phyloP scores from a whole-genome alignment of 2,329 filamentous ascomycete genomes.

The Ophiocordyceps camponoti-saundersi region DNA sequence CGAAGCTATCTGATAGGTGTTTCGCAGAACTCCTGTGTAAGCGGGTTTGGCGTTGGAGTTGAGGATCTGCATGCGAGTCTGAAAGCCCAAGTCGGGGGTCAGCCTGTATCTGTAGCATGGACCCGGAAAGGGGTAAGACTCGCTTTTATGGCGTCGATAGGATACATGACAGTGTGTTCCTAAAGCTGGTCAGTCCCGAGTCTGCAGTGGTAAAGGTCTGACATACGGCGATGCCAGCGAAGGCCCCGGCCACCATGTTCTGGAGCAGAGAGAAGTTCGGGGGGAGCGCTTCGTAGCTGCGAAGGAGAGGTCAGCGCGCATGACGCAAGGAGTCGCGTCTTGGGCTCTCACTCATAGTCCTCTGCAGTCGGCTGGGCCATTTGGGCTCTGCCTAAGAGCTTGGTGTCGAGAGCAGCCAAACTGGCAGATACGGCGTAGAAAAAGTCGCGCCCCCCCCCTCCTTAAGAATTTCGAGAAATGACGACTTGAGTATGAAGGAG shows the following conservation, averaged over 20 bases:
- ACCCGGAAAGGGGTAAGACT: constrained; percentile 3
- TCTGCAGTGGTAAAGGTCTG: not conserved
- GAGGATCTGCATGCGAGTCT: constrained; percentile 98
- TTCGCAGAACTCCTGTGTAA: constrained; percentile 81
- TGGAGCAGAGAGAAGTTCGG: constrained; percentile 86
- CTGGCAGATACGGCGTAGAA: constrained; percentile 19
- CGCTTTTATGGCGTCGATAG: constrained; percentile 95
- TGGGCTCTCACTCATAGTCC: constrained; percentile 43
- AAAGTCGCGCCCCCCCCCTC: not conserved
- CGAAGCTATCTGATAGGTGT: constrained; percentile 79
- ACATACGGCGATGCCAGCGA: constrained; percentile 85
- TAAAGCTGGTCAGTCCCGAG: constrained; percentile 19
- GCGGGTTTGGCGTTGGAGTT: constrained; percentile 66
- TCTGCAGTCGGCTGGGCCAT: constrained; percentile 54
- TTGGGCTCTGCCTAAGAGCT: constrained; percentile 44
- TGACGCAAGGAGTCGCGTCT: not conserved
- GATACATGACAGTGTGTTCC: constrained; percentile 99
- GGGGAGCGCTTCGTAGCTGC: constrained; percentile 81
- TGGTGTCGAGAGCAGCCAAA: constrained; percentile 45
- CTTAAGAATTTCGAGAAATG: too few species aligned
- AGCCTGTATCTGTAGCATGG: not conserved
- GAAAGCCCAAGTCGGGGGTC: constrained; percentile 1
- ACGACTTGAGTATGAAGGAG: too few species aligned
- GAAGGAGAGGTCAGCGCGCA: not conserved
- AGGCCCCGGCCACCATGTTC: constrained; percentile 93